Conservation (phyloP, 2,329 filamentous ascomycete species). For the Mariannaea elegans region DNA sequence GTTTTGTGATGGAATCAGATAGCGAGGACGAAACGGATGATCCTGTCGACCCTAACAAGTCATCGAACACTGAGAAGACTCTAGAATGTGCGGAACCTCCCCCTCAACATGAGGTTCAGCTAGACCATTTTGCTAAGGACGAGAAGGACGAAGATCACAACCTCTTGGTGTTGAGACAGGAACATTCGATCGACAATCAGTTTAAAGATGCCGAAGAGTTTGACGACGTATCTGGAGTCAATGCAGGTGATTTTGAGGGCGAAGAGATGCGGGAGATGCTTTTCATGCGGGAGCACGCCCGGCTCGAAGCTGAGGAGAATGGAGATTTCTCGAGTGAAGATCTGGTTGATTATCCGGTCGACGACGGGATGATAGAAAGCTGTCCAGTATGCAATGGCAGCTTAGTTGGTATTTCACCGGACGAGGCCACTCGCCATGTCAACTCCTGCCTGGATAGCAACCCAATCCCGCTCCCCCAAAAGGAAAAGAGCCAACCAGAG, state of each 20-base stretch:
- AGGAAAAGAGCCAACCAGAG: slow-evolving; percentile 20
- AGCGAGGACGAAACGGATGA: slow-evolving; percentile 51
- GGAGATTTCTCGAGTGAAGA: slow-evolving; percentile 51
- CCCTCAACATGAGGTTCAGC: slow-evolving; percentile 29
- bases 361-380: slow-evolving; percentile 46
- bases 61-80: slow-evolving; percentile 1
- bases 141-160: slow-evolving; percentile 28
- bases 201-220: slow-evolving; percentile 48
- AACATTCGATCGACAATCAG: slow-evolving; percentile 44
- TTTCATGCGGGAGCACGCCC: slow-evolving; percentile 80
- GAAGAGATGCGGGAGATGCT: slow-evolving; percentile 72
- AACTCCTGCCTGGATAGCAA: slow-evolving; percentile 92
- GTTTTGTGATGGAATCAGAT: slow-evolving; percentile 77
- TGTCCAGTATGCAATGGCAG: slow-evolving; percentile 83
- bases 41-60: slow-evolving; percentile 12
- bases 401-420: slow-evolving; percentile 66
- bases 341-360: slow-evolving; percentile 43
- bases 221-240: slow-evolving; percentile 65
- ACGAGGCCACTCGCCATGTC: slow-evolving; percentile 84
- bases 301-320: slow-evolving; percentile 67
- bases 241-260: slow-evolving; percentile 61
- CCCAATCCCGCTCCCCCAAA: slow-evolving; percentile 64
- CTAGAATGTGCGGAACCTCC: slow-evolving; percentile 36
- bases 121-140: slow-evolving; percentile 36
- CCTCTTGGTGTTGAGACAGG: slow-evolving; percentile 38